Conservation (phyloP, 306 rosid genomes). For the Hippophae rhamnoides region DNA sequence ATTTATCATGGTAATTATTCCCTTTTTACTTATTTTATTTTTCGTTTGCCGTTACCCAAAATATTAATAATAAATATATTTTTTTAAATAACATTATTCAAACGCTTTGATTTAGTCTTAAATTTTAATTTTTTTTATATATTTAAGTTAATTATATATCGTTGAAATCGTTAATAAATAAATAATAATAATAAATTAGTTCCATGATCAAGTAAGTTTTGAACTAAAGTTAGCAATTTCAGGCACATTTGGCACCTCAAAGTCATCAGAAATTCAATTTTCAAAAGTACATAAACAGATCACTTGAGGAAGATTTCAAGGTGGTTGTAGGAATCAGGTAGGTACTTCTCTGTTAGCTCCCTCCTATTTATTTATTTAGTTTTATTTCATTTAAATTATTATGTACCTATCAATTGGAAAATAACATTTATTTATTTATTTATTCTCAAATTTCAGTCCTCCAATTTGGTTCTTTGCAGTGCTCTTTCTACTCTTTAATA, state of each 20-base stretch:
- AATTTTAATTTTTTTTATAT: no score
- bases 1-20: constrained; percentile 55
- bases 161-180: no score
- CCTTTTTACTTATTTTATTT: no score
- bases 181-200: no score
- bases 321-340: constrained; percentile 89
- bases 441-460: constrained; percentile 37
- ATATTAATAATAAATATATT: no score
- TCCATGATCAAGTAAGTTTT: not conserved
- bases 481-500: constrained; percentile 59
- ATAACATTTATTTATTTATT: not conserved
- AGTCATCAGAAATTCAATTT: constrained; percentile 62
- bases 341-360: not conserved
- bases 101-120: no score
- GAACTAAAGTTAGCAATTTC: constrained; percentile 3
- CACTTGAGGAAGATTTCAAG: constrained; percentile 84
- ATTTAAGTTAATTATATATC: no score
- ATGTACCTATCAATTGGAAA: not conserved
- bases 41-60: no score
- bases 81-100: no score
- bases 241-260: constrained; percentile 94
- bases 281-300: constrained; percentile 65
- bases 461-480: constrained; percentile 78
- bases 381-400: not conserved
- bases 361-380: not conserved